phyloP scores from a whole-genome alignment of 2,329 filamentous ascomycete genomes.

The Botryotinia globosa region DNA sequence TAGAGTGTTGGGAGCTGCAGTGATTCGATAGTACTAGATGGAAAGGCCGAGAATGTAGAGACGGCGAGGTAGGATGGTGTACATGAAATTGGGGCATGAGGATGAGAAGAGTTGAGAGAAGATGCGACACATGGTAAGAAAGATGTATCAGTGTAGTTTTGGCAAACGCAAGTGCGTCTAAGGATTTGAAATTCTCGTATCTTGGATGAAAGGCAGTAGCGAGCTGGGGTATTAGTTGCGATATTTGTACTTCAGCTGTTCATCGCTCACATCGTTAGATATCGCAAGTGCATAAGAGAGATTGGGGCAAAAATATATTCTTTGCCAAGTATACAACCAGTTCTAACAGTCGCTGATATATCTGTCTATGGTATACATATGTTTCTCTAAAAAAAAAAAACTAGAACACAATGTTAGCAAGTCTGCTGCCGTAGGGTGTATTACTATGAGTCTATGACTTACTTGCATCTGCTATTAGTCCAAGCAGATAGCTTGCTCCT shows the following conservation, averaged over 20 bases:
- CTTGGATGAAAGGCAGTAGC: background rate
- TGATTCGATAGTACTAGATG: background rate
- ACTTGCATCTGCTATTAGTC: background rate
- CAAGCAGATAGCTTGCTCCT: background rate
- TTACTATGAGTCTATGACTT: background rate
- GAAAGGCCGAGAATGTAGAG: accelerated
- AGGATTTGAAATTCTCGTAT: background rate
- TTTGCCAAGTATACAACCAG: background rate
- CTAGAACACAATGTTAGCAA: background rate
- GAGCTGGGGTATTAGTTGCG: background rate
- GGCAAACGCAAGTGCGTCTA: background rate
- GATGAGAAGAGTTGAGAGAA: background rate
- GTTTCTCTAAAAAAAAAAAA: background rate
- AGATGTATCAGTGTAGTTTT: background rate
- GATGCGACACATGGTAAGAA: no score
- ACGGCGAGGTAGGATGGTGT: background rate
- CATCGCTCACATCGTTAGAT: background rate
- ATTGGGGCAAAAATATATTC: background rate
- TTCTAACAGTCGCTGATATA: background rate
- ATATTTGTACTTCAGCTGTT: background rate
- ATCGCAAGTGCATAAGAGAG: background rate
- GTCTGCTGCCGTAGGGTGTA: background rate
- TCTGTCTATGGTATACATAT: background rate
- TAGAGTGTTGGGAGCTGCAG: accelerated
- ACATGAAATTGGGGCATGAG: accelerated